Percentiles rank a stretch among this genome's conserved stretches.
Evolutionary conservation across 371 early-diverging fungal genomes (phyloP).

Genomic region (Coemansia sp.): DNA sequence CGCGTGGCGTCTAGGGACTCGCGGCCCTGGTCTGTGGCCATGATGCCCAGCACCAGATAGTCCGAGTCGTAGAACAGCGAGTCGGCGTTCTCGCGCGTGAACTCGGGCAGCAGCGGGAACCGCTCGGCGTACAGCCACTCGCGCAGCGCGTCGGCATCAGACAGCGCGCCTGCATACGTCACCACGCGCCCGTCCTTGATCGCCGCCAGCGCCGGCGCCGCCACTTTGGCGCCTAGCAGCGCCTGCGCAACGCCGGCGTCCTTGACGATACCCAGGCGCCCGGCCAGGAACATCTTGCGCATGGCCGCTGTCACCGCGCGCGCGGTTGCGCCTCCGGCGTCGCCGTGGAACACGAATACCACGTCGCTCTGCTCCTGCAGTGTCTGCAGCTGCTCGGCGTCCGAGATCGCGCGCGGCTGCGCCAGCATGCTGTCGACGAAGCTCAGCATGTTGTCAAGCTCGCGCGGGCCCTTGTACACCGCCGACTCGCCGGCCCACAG

Average conservation of each 20-base stretch:
- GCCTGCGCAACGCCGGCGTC: constrained; percentile 21
- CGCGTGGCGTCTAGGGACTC: constrained; percentile 15
- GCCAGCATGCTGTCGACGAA: constrained; percentile 56
- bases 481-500: constrained; percentile 55
- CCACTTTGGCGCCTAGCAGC: neutral
- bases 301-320: constrained; percentile 26
- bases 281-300: constrained; percentile 46
- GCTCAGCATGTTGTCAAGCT: constrained; percentile 53
- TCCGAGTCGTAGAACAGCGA: constrained; percentile 55
- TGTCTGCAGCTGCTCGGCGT: constrained; percentile 19
- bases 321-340: constrained; percentile 26
- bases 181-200: constrained; percentile 52
- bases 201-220: constrained; percentile 49
- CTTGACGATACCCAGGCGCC: constrained; percentile 26
- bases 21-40: constrained; percentile 46
- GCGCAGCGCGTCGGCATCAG: constrained; percentile 38
- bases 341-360: constrained; percentile 30
- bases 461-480: constrained; percentile 60
- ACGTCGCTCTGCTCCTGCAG: constrained; percentile 28
- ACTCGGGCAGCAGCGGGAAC: constrained; percentile 55
- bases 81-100: constrained; percentile 55
- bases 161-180: constrained; percentile 34
- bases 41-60: constrained; percentile 53
- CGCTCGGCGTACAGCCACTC: constrained; percentile 57
- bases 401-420: constrained; percentile 26